Conservation (phyloP, 129 eudicot species). For the Silybum marianum region DNA sequence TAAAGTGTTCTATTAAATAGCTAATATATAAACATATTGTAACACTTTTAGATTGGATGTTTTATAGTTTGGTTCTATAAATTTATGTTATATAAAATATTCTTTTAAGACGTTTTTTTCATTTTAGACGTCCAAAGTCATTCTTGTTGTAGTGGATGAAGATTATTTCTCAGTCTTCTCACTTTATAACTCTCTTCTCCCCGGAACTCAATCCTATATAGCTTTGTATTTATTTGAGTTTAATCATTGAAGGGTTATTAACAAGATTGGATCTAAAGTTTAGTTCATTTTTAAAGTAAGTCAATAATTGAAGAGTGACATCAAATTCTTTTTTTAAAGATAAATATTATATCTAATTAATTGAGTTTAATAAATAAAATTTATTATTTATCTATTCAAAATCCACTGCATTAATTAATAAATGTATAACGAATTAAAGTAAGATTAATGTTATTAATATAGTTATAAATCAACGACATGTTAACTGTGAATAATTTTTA, state of each 20-base stretch:
- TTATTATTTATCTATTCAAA: background rate
- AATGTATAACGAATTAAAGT: background rate
- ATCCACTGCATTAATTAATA: background rate
- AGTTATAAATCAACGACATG: background rate
- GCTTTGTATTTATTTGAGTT: constrained; percentile 16
- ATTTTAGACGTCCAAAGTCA: too few relatives aligned
- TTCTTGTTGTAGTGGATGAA: too few relatives aligned
- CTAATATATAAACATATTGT: too few relatives aligned
- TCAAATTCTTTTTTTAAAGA: background rate
- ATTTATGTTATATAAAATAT: too few relatives aligned
- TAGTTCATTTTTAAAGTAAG: constrained; percentile 20
- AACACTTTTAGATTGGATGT: too few relatives aligned
- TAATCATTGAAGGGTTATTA: constrained; percentile 30
- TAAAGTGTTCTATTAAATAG: too few relatives aligned
- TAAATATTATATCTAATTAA: background rate
- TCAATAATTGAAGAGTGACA: constrained; percentile 30
- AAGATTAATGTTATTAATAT: background rate
- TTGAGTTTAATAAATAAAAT: background rate
- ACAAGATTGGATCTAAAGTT: constrained; percentile 38
- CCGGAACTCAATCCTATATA: too few relatives aligned
- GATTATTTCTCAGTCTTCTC: too few relatives aligned
- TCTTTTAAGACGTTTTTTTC: too few relatives aligned
- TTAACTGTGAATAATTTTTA: background rate
- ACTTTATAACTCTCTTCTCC: too few relatives aligned
- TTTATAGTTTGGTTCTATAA: too few relatives aligned